Conservation (phyloP, 2,329 filamentous ascomycete species). For the Knoxdaviesia proteae region DNA sequence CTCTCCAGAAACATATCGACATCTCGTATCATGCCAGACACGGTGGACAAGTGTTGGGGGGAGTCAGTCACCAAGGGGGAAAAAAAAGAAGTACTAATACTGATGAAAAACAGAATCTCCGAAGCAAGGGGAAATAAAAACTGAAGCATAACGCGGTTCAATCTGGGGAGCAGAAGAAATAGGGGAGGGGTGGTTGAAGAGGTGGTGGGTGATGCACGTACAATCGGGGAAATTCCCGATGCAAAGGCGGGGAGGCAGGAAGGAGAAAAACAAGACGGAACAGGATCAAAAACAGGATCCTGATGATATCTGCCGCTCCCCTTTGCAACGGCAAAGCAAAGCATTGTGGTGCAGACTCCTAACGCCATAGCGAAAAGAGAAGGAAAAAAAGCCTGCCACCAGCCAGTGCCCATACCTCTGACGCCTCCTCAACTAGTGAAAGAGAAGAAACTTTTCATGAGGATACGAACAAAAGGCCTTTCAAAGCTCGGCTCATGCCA, state of each 20-base stretch:
- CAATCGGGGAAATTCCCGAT: too few relatives aligned
- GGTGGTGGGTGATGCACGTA: background rate
- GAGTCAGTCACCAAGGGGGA: too few relatives aligned
- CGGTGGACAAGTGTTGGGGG: too few relatives aligned
- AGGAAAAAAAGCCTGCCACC: background rate
- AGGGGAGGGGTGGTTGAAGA: too few relatives aligned
- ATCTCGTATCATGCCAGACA: too few relatives aligned
- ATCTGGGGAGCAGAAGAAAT: background rate
- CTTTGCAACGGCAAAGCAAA: background rate
- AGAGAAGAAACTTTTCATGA: too few relatives aligned
- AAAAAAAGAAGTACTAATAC: slow-evolving; percentile 6
- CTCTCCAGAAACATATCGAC: too few relatives aligned
- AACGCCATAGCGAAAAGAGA: slow-evolving; percentile 1
- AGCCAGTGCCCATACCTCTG: too few relatives aligned
- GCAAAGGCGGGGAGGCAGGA: too few relatives aligned
- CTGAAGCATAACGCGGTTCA: background rate
- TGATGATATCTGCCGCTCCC: background rate
- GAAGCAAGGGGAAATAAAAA: background rate
- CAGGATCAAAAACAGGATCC: background rate
- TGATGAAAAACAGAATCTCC: slow-evolving; percentile 3
- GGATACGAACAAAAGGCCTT: slow-evolving; percentile 2
- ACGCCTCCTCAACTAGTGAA: too few relatives aligned
- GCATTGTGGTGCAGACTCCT: background rate
- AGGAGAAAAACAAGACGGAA: background rate
- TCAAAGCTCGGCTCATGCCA: slow-evolving; percentile 1